Evolutionary conservation across 2,329 filamentous ascomycete species (phyloP), one percentile per base, ranked within the genome.

Genomic region (Leptographium wingfieldii): DNA sequence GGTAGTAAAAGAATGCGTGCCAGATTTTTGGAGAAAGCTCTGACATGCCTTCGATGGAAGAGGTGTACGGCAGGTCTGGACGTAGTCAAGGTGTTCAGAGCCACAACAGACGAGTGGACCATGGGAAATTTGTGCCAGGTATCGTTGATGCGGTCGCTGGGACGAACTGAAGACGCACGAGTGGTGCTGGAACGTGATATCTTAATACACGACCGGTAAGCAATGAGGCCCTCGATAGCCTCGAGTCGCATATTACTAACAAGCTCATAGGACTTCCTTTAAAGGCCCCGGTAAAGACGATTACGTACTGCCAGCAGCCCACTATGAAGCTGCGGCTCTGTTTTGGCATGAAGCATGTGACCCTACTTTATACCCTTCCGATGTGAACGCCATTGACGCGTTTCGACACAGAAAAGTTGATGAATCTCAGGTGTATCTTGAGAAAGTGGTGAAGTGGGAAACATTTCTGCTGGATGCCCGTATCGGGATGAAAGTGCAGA

Each of bases 291-390:
- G 80, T 2, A 83, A 79, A 60, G 87, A 92, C 61, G 85, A 87
- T 66, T 92, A 88, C 75, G 77, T 83, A 11, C 76, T 81, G 7
- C 89, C 92, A 0, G 83, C 85, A 0, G 90, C 88, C 1, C 79
- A 90, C 65, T 96, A 96, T 71, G 94, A 99, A 73, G 83, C 94
- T 76, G 91, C 85, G 0, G 90, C 88, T 9, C 83, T 89, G 59
- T 76, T 86, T 1, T 99, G 92, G 92, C 78, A 81, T 60, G 87
- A 92, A 67, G 78, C 76, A 58, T 78, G 74, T 65, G 69, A 73
- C 35, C 71, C 75, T 1, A 67, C 65, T 0, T 60, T 60, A 27
- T 73, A 67, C 62, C 69, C 68, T 3, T 61, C 63, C 0, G 63
- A 65, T 6, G 40, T 56, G 2, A 60, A 65, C 1, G 66, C 66